A percentile compares a stretch with the other conserved stretches of the same genome.
phyloP scores from a whole-genome alignment of 371 early-diverging fungal species.

The Mucor plumbeus region DNA sequence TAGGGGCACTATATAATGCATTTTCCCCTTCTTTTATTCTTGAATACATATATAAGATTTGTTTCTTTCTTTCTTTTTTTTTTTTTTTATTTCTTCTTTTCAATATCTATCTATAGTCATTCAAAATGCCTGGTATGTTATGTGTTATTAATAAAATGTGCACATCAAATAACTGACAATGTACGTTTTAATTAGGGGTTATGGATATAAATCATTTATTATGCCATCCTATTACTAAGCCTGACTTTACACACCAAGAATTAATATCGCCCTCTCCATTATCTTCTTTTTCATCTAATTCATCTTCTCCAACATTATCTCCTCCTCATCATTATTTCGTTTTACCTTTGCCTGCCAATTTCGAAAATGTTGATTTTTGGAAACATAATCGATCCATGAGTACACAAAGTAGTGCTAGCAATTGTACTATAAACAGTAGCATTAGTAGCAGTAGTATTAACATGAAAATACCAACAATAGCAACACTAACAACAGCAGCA shows the following conservation, averaged over 20 bases:
- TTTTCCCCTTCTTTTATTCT: constrained; percentile 8
- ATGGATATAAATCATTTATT: constrained; percentile 42
- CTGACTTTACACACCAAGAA: not conserved
- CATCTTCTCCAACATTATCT: not conserved
- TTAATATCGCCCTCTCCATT: not conserved
- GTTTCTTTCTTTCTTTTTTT: not conserved
- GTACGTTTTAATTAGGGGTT: constrained; percentile 17
- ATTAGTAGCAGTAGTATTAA: constrained; percentile 4
- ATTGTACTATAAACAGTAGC: constrained; percentile 7
- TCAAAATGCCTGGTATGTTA: constrained; percentile 1
- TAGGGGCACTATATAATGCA: constrained; percentile 1
- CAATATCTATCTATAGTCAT: not conserved
- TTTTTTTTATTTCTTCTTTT: not conserved
- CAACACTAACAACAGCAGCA: not conserved
- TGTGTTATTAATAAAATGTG: too few species aligned
- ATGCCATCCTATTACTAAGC: constrained; percentile 28
- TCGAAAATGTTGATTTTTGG: constrained; percentile 17
- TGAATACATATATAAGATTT: constrained; percentile 4
- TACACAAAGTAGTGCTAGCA: constrained; percentile 10
- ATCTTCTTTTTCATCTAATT: not conserved
- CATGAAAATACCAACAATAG: not conserved
- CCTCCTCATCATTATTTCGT: not conserved
- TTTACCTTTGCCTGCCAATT: not conserved
- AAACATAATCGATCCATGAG: constrained; percentile 16
- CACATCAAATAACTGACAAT: not conserved